Base-by-base conservation (phyloP, 768 basidiomycete species). In the Leccinum variicolor region DNA sequence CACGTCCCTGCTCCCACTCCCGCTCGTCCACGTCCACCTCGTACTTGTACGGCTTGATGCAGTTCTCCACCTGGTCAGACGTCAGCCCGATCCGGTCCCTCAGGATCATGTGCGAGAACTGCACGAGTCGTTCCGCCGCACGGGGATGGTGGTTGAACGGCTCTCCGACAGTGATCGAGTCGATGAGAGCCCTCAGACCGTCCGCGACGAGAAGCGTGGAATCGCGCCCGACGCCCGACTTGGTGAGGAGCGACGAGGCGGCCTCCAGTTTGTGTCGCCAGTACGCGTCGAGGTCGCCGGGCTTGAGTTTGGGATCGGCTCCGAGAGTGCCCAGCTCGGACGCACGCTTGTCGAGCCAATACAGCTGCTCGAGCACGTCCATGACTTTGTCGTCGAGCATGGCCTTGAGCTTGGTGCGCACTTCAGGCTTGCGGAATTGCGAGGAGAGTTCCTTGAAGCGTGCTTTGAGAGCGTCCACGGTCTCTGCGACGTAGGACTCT, bases 21-120 rank as follows among this genome's bases (percentile, higher is more conserved):
- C 87, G 78, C 14, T 84, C 81, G 61, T 98, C 94, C 14, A 98
- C 89, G 69, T 99, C 97, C 26, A 98, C 87, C 68, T 98, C 96
- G 68, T 97, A 96, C 78, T 99, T 99, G 82, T 85, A 98, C 28
- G 96, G 97, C 75, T 99, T 99, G 80, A 99, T 98, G 73, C 93
- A 96, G 73, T 98, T 99, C 78, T 99, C 97, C 15, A 99, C 96
- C 75, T 98, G 96, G 71, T 99, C 97, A 5, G 92, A 89, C n/a
- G 97, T 94, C 55, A 96, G 75, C 15, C 92, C 90, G 56, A 98
- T 90, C 6, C 96, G 84, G 67, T 98, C 96, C 57, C 96, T 82
- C 53, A 99, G 75, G 68, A 99, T 95, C 73, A 81, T 84, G 74
- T 98, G 95, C 10, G 91, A 92, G 71, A 98, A 97, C 66, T 96